phyloP scores from a whole-genome alignment of 208 protist genomes.

The Hexamita inflata region DNA sequence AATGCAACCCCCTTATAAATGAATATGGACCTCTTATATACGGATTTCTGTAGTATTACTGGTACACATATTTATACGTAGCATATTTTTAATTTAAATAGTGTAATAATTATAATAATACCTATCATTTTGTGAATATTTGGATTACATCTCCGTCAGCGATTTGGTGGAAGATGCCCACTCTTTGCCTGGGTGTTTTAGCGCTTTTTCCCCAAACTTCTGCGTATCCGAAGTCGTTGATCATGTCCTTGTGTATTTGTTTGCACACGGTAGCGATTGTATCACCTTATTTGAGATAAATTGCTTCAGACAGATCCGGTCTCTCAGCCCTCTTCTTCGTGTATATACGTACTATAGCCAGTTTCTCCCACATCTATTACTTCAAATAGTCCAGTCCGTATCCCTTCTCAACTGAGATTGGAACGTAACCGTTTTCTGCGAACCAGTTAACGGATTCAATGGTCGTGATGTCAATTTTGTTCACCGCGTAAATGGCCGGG shows the following conservation, averaged over 20 bases:
- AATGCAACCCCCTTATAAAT: too few relatives aligned
- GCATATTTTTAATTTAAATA: too few relatives aligned
- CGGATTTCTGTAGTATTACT: too few relatives aligned
- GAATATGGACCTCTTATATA: too few relatives aligned
- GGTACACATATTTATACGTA: too few relatives aligned
- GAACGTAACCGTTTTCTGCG: constrained; percentile 19
- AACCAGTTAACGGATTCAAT: constrained; percentile 68
- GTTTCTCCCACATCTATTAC: constrained; percentile 71
- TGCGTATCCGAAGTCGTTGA: constrained; percentile 88
- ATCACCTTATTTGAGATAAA: constrained; percentile 66
- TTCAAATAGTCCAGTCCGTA: constrained; percentile 24
- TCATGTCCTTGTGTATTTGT: constrained; percentile 81
- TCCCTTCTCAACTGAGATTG: constrained; percentile 5
- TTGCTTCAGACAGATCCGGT: constrained; percentile 13
- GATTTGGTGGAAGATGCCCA: constrained; percentile 84
- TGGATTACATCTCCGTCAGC: constrained; percentile 95
- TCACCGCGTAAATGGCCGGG: constrained; percentile 49
- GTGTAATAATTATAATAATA: too few relatives aligned
- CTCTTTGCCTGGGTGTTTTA: constrained; percentile 86
- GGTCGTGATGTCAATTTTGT: constrained; percentile 80
- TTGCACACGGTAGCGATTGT: constrained; percentile 84
- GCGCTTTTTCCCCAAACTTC: constrained; percentile 88
- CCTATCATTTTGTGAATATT: constrained; percentile 71
- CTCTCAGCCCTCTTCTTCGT: constrained; percentile 69
- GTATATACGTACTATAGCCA: constrained; percentile 82